Evolutionary conservation across 495 filamentous ascomycete genomes (phyloP), one percentile per base, ranked within the genome.

Genomic region (Parathielavia appendiculata): DNA sequence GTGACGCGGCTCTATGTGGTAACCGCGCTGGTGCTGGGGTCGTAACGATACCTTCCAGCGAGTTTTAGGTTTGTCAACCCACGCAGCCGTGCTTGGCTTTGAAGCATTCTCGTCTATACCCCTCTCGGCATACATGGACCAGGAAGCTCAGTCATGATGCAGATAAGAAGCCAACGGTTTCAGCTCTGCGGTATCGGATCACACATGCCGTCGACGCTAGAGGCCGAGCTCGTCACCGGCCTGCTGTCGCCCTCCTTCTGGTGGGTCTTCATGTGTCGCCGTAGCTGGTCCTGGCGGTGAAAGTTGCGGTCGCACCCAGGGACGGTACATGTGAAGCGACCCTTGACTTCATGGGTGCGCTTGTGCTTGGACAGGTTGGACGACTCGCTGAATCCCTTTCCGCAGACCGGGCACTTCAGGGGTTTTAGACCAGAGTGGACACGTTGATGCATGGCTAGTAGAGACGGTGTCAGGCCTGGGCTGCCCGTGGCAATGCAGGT

Each of bases 321-420:
- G 19, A 73, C 69, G 0, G 65, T 60, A 51, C 82, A 84, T 8
- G 60, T 69, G 59, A 79, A 78, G 13, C 71, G 68, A n/a, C 75
- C 79, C 51, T 75, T 69, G 62, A 77, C 67, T 36, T 79, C 78
- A 56, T 80, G 73, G 13, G 73, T 81, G 39, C 75, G 77, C 36
- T 75, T 73, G 51, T 80, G 75, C 54, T 83, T 80, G 58, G 78
- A 76, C 38, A 82, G 63, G 65, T 83, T 80, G n/a, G 76, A 83
- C 12, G 79, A 81, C 56, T 83, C 80, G 52, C 76, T 73, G 56
- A 83, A 83, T 8, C 66, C 57, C 54, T 77, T 79, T 40, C 73
- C 72, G 57, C 80, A 83, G 19, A 74, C 66, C 0, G 73, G 67
- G 58, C 79, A 81, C 38, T 67, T 59, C 1, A 82, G 66, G 0